A percentile compares a stretch with the other conserved stretches of the same genome.
phyloP scores from a whole-genome alignment of 257 asterid species.

The Solanum verrucosum region DNA sequence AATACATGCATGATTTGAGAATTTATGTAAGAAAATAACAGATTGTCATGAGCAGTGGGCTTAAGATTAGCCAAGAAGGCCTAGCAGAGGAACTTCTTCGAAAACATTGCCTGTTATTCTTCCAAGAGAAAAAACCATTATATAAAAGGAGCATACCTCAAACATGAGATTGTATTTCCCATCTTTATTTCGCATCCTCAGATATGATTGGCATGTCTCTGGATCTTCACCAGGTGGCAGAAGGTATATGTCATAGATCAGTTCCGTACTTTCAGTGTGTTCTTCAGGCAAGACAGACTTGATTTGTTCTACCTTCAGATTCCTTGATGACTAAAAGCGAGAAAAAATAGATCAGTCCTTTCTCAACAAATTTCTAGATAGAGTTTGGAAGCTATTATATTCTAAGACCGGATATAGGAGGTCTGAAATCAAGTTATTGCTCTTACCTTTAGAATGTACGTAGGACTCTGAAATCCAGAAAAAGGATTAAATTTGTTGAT shows the following conservation, averaged over 20 bases:
- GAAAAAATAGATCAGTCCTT: background rate
- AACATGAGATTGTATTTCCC: conserved; percentile 99
- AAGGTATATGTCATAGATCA: conserved; percentile 88
- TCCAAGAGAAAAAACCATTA: background rate
- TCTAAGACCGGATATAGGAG: background rate
- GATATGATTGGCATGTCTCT: conserved; percentile 91
- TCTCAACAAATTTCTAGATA: background rate
- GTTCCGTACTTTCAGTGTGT: conserved; percentile 55
- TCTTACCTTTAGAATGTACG: conserved; percentile 81
- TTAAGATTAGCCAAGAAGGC: background rate
- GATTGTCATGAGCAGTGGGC: background rate
- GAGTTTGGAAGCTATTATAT: background rate
- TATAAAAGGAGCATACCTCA: conserved; percentile 51
- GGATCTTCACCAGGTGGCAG: conserved; percentile 99
- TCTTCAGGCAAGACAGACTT: conserved; percentile 63
- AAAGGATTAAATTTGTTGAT: conserved; percentile 92
- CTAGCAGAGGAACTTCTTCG: background rate
- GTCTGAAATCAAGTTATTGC: background rate
- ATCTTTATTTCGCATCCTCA: conserved; percentile 96
- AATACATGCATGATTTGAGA: background rate
- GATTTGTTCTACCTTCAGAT: conserved; percentile 47
- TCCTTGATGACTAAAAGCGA: conserved; percentile 50
- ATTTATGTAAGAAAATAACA: background rate
- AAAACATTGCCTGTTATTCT: background rate
- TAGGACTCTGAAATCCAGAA: conserved; percentile 85